Evolutionary conservation across 2,329 filamentous ascomycete genomes (phyloP).

Genomic region (Tothia fuscella): DNA sequence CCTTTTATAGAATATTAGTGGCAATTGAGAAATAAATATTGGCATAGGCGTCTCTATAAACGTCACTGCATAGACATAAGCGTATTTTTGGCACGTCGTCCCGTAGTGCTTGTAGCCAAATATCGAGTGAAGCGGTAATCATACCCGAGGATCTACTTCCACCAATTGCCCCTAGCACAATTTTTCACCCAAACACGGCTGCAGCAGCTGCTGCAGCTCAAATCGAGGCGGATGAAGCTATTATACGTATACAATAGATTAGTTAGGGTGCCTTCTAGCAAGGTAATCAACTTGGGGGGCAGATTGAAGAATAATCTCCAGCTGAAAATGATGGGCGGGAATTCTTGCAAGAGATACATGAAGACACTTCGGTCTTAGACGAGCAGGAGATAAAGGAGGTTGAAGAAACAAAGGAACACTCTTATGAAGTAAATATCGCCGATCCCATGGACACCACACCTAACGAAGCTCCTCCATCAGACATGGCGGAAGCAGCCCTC

Average conservation of each 20-base stretch:
- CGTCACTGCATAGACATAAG: no score
- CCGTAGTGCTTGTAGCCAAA: no score
- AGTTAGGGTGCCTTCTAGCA: not conserved
- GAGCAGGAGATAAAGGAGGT: conserved; percentile 49
- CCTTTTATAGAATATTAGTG: no score
- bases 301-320: conserved; percentile 23
- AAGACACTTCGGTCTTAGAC: conserved; percentile 44
- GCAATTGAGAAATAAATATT: no score
- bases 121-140: no score
- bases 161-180: not conserved
- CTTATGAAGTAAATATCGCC: no score
- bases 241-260: not conserved
- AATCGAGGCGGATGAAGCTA: not conserved
- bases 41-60: no score
- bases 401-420: conserved; percentile 33
- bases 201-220: not conserved
- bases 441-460: no score
- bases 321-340: conserved; percentile 18
- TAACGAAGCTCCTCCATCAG: no score
- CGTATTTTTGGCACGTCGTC: no score
- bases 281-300: conserved; percentile 10
- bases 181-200: not conserved
- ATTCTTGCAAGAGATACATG: conserved; percentile 41
- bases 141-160: not conserved
- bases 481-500: no score